Base-by-base conservation (phyloP, 2,329 filamentous ascomycete species). In the Pezicula carpinea region DNA sequence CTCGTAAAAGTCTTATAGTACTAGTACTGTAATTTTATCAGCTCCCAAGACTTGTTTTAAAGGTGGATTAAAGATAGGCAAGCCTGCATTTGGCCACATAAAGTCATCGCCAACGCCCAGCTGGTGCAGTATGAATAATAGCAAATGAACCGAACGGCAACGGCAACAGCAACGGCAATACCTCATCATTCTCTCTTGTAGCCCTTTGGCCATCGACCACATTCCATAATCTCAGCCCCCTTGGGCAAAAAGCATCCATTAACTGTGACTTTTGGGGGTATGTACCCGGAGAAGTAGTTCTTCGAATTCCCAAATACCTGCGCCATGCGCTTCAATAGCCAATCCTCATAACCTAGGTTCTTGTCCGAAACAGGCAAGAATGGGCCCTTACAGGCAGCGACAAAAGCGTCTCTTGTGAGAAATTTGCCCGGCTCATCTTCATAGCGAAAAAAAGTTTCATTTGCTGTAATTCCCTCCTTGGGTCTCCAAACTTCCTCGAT, bases 181-280 rank as follows among this genome's bases (percentile, higher is more conserved):
- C 26, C 8, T 29, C 6, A 29, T 29, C 8, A 29, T 29, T 11
- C 26, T 11, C 10, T 29, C 26, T 29, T 29, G 13, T 29, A 29
- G 8, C 26, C 26, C 26, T 29, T 42, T 22, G 32, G 41, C 15
- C 29, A 22, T 36, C 41, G 34, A 21, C 47, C 47, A 35, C 43
- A 46, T 43, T 23, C 34, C 35, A 44, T 18, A 39, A 47, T 50
- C 18, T 41, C 34, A 21, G 40, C 8, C 22, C 44, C 44, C 35
- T 34, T 15, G 15, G 48, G 48, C 17, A 50, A 26, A 31, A 36
- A 41, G 22, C 48, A 50, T 7, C 39, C 48, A 40, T 47, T 44
- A 15, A 44, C 34, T 10, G 21, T 18, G 7, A 50, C 31, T 13
- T 44, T 19, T 14, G 48, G 48, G 10, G 48, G 38, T 23, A 41